Evolutionary conservation across 768 basidiomycete species (phyloP).

Genomic region (Neoboletus magnificus): DNA sequence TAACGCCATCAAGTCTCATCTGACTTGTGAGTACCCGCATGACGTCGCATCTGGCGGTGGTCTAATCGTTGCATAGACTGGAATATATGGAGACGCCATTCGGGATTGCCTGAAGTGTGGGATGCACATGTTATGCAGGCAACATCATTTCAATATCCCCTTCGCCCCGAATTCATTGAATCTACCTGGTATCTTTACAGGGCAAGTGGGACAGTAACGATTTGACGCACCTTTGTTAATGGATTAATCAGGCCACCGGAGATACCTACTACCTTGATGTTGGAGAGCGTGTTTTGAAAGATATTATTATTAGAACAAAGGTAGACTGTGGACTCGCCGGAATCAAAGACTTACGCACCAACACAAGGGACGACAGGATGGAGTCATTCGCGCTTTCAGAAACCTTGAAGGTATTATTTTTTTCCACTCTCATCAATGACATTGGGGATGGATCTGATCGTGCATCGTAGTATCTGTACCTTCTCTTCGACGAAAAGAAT

Average conservation of each 20-base stretch:
- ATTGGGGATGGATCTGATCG: neutral
- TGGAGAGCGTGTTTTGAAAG: constrained; percentile 78
- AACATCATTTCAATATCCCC: constrained; percentile 74
- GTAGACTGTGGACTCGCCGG: constrained; percentile 86
- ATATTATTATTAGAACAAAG: constrained; percentile 69
- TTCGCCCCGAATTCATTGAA: constrained; percentile 92
- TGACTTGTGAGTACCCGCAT: constrained; percentile 60
- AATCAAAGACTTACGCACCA: constrained; percentile 73
- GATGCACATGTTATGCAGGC: constrained; percentile 72
- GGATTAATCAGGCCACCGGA: constrained; percentile 67
- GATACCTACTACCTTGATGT: constrained; percentile 93
- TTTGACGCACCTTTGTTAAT: neutral
- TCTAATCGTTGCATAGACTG: constrained; percentile 54
- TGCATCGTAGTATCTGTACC: constrained; percentile 73
- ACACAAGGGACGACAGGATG: constrained; percentile 89
- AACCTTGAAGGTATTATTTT: constrained; percentile 76
- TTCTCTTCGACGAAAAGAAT: constrained; percentile 88
- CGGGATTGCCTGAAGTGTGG: constrained; percentile 90
- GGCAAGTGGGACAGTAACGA: constrained; percentile 39
- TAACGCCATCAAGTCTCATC: constrained; percentile 88
- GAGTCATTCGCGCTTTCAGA: constrained; percentile 95
- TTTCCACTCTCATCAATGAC: neutral
- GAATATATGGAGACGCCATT: constrained; percentile 87
- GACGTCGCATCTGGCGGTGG: neutral
- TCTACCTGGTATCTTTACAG: constrained; percentile 95